Evolutionary conservation across 2,329 filamentous ascomycete genomes (phyloP).

Genomic region (Xylaria sp.): DNA sequence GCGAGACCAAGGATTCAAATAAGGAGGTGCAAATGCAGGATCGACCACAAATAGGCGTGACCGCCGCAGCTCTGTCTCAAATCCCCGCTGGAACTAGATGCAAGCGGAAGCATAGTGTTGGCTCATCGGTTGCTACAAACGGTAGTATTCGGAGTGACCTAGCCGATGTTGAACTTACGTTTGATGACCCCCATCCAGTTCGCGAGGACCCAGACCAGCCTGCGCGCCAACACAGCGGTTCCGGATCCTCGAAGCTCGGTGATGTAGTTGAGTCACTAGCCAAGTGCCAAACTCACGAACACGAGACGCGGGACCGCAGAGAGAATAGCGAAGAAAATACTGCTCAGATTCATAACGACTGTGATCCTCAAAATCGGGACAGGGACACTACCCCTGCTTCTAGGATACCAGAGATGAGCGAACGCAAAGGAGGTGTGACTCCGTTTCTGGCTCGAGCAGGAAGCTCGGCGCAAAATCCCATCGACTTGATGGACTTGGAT

Average conservation of each 20-base stretch:
- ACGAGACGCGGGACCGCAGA: neutral
- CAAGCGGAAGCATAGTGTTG: constrained; percentile 47
- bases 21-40: constrained; percentile 39
- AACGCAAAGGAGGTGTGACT: constrained; percentile 48
- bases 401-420: constrained; percentile 59
- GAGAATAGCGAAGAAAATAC: constrained; percentile 40
- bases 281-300: constrained; percentile 38
- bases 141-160: constrained; percentile 45
- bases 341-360: constrained; percentile 19
- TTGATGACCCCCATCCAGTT: constrained; percentile 34
- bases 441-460: constrained; percentile 45
- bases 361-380: constrained; percentile 34
- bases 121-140: constrained; percentile 49
- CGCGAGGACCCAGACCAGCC: constrained; percentile 25
- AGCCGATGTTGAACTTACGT: constrained; percentile 44
- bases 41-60: constrained; percentile 26
- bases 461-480: constrained; percentile 38
- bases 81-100: constrained; percentile 23
- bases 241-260: constrained; percentile 31
- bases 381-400: constrained; percentile 12
- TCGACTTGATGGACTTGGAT: constrained; percentile 55
- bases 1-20: constrained; percentile 2
- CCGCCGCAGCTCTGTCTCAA: constrained; percentile 37
- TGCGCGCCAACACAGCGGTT: neutral
- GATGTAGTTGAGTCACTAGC: constrained; percentile 41